Evolutionary conservation across 2,329 filamentous ascomycete species (phyloP).

Genomic region (Akanthomyces dipterigenus): DNA sequence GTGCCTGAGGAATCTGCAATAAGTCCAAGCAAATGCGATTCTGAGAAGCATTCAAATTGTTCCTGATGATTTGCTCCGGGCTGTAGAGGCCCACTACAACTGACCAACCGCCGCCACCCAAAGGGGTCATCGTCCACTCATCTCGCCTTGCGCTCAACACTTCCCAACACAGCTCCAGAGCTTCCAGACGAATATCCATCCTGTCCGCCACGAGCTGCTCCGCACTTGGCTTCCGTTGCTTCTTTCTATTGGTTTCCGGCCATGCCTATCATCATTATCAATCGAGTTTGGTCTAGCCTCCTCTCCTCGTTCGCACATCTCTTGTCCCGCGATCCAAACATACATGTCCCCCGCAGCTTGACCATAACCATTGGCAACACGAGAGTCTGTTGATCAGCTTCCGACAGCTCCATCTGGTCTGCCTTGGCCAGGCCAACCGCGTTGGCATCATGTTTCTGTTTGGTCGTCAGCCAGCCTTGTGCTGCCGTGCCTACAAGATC

Average conservation of each 20-base stretch:
- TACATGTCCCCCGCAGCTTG: not conserved
- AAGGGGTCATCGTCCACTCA: slow-evolving; percentile 1
- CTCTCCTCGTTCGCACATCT: not conserved
- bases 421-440: not conserved
- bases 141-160: not conserved
- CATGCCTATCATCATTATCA: slow-evolving; percentile 5
- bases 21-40: too few relatives aligned
- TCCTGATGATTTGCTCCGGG: too few relatives aligned
- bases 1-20: too few relatives aligned
- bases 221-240: slow-evolving; percentile 1
- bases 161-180: not conserved
- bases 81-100: too few relatives aligned
- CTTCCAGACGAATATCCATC: not conserved
- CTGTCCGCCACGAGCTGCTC: not conserved
- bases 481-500: not conserved
- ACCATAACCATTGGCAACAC: not conserved
- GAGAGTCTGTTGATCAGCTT: not conserved
- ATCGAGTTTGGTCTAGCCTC: not conserved
- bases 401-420: not conserved
- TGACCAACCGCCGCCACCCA: not conserved
- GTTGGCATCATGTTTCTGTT: not conserved
- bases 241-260: not conserved
- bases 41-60: too few relatives aligned
- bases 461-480: not conserved
- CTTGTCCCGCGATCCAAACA: not conserved